These are phyloP conservation scores for Citrus medica DNA, from an alignment of 345 rosid genomes.

Conservation along the genomic window DNA sequence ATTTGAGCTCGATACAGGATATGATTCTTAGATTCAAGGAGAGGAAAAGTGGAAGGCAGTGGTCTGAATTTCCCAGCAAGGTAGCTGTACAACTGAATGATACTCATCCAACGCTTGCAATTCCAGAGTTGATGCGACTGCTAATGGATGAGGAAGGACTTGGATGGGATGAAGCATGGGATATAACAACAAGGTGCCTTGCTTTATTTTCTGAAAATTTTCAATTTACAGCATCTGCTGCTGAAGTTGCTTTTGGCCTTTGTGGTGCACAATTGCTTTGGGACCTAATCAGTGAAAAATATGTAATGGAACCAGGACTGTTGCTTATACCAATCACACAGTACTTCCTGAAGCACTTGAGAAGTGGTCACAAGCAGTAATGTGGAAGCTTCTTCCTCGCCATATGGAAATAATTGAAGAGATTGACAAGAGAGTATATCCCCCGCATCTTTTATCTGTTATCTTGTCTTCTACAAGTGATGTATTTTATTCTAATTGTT, in stretches of 20 bases:
- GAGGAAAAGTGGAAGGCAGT: conserved; percentile 55
- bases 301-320: conserved; percentile 52
- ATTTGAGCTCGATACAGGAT: conserved; percentile 54
- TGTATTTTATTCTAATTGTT: conserved; percentile 7
- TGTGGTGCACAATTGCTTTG: conserved; percentile 9
- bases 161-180: conserved; percentile 99
- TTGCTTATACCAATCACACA: conserved; percentile 96
- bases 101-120: conserved; percentile 97
- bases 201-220: background rate
- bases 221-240: background rate
- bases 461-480: conserved; percentile 10
- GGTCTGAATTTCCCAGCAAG: conserved; percentile 91
- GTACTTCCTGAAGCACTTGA: conserved; percentile 99
- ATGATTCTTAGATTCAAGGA: conserved; percentile 82
- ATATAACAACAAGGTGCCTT: conserved; percentile 65
- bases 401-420: conserved; percentile 98
- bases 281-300: conserved; percentile 8
- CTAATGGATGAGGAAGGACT: conserved; percentile 88
- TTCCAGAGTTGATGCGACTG: conserved; percentile 94
- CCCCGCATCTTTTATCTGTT: background rate
- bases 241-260: background rate
- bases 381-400: conserved; percentile 99
- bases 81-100: conserved; percentile 96
- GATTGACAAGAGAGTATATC: conserved; percentile 81
- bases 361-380: conserved; percentile 92